These are phyloP conservation scores for Lactarius tabidus DNA, from an alignment of 768 basidiomycete species.

Conservation along the genomic window DNA sequence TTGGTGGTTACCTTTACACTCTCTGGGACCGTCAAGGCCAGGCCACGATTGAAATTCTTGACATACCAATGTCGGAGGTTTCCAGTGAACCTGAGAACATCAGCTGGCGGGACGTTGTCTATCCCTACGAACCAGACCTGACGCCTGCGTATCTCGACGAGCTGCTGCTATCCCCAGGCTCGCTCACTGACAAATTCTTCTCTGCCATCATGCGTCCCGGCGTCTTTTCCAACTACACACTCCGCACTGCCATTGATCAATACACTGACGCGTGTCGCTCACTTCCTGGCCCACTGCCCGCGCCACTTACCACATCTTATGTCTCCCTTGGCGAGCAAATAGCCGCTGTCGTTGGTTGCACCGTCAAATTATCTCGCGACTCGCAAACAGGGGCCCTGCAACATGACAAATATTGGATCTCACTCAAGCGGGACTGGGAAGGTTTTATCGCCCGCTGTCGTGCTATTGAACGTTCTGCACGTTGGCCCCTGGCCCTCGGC, in stretches of 20 bases:
- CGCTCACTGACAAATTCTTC: conserved; percentile 75
- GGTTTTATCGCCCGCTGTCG: conserved; percentile 89
- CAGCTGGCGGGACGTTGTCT: conserved; percentile 53
- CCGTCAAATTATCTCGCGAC: conserved; percentile 68
- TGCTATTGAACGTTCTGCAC: conserved; percentile 82
- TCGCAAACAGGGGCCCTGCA: conserved; percentile 76
- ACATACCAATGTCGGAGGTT: conserved; percentile 41
- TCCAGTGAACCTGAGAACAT: conserved; percentile 32
- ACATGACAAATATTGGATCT: conserved; percentile 76
- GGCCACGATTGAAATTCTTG: conserved; percentile 59
- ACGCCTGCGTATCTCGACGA: conserved; percentile 89
- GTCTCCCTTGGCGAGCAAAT: conserved; percentile 69
- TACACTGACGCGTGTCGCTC: conserved; percentile 73
- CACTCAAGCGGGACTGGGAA: conserved; percentile 91
- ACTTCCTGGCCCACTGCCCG: conserved; percentile 52
- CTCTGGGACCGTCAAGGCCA: conserved; percentile 82
- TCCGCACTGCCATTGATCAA: conserved; percentile 76
- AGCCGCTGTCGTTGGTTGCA: conserved; percentile 81
- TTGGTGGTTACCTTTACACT: conserved; percentile 52
- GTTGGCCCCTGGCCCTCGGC: conserved; percentile 73
- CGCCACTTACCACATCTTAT: conserved; percentile 60
- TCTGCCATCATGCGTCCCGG: conserved; percentile 82
- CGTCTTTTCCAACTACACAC: conserved; percentile 78
- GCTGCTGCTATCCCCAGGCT: conserved; percentile 63
- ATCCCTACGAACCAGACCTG: conserved; percentile 69